A percentile compares a stretch with the other conserved stretches of the same genome.
Evolutionary conservation across 1,284 basidiomycete species (phyloP).

Genomic region (Rhizopogon parksii): DNA sequence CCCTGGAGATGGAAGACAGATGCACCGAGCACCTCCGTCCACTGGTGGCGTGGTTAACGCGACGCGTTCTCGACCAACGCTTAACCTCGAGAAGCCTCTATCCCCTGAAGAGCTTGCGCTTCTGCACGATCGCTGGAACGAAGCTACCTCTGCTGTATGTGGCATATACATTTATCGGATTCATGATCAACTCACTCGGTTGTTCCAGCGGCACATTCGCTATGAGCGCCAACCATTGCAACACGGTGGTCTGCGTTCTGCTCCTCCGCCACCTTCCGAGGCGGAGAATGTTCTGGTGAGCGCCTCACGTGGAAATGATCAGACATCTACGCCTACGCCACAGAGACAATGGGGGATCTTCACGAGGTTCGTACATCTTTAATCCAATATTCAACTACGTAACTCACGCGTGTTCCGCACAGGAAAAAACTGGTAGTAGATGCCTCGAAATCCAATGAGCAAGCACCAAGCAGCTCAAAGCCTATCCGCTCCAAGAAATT

Average conservation of each 20-base stretch:
- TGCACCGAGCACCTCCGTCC: neutral
- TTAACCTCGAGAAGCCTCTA: slow-evolving; percentile 15
- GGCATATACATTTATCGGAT: neutral
- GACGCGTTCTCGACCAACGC: slow-evolving; percentile 12
- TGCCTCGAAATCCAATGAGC: slow-evolving; percentile 7
- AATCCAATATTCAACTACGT: neutral
- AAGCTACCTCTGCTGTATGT: slow-evolving; percentile 16
- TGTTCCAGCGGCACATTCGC: slow-evolving; percentile 17
- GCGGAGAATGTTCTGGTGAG: neutral
- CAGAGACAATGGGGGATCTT: slow-evolving; percentile 15
- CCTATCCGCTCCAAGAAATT: slow-evolving; percentile 10
- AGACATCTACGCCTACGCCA: neutral
- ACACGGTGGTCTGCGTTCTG: slow-evolving; percentile 3
- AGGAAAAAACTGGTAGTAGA: slow-evolving; percentile 11
- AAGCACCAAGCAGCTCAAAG: slow-evolving; percentile 5
- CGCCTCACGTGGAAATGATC: slow-evolving; percentile 3
- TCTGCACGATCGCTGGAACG: slow-evolving; percentile 24
- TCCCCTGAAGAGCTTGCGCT: slow-evolving; percentile 15
- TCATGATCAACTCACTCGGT: slow-evolving; percentile 1
- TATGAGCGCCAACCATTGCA: slow-evolving; percentile 12
- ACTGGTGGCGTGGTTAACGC: neutral
- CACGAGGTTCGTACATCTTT: slow-evolving; percentile 13
- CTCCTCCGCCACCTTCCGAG: slow-evolving; percentile 12
- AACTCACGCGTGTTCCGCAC: neutral
- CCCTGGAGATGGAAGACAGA: slow-evolving; percentile 1